Conservation (phyloP, 768 basidiomycete genomes). For the Amanita molliuscula region DNA sequence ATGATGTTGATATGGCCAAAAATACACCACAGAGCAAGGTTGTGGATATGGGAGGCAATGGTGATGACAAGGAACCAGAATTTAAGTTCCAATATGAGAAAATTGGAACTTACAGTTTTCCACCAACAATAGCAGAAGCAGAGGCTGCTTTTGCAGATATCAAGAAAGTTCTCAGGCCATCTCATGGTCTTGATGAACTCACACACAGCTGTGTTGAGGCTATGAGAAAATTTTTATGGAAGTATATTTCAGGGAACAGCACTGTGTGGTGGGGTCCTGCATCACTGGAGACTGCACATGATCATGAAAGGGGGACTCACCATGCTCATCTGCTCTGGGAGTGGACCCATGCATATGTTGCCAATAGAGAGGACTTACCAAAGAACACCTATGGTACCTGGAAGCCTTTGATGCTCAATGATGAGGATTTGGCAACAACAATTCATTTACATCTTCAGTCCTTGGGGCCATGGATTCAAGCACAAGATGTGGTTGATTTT, state of each 20-base stretch:
- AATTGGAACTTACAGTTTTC: not conserved
- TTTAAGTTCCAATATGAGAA: not conserved
- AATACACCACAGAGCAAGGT: no score
- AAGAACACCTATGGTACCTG: not conserved
- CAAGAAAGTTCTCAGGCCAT: slow-evolving; percentile 9
- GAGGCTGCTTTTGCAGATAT: not conserved
- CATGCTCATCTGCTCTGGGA: not conserved
- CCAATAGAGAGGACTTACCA: not conserved
- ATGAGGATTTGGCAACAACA: not conserved
- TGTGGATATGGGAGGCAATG: no score
- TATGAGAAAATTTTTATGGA: slow-evolving; percentile 5
- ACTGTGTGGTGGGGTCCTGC: not conserved
- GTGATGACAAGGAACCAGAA: no score
- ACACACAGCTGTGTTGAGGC: slow-evolving; percentile 1
- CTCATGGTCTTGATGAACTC: slow-evolving; percentile 9
- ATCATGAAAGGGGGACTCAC: not conserved
- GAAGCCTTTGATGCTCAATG: not conserved
- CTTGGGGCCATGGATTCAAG: not conserved
- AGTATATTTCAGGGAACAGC: slow-evolving; percentile 1
- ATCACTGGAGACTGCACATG: slow-evolving; percentile 2
- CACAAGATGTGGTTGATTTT: not conserved
- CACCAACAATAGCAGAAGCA: not conserved
- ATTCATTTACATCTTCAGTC: not conserved
- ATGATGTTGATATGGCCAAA: no score
- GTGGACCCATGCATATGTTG: slow-evolving; percentile 2